Base-by-base conservation (phyloP, 345 rosid species). In the Syzygium oleosum region DNA sequence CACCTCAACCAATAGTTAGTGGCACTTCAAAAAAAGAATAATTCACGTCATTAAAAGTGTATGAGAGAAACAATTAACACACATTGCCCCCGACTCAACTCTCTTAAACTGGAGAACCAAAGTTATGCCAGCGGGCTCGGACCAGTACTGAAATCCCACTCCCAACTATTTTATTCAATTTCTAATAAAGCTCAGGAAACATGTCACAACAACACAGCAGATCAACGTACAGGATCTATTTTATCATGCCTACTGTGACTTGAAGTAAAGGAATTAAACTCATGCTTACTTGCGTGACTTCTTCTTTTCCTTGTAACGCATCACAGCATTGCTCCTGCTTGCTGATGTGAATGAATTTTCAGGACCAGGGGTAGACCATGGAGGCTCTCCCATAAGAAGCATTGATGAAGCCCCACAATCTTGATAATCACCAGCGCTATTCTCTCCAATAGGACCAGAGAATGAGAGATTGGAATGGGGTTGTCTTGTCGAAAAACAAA, bases 231-330 rank as follows among this genome's bases (percentile, higher is more conserved):
- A 52, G 86, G 86, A 52, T 31, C 49, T 52, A 27, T 31, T 51
- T 85, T 1, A 41, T 49, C 77, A 41, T 46, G 38, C 10, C 41
- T n/a, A 46, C n/a, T n/a, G n/a, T 8, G 31, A 85, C 31, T 51
- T 84, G 53, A 53, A 3, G 63, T 29, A 58, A 85, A 85, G n/a
- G n/a, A 29, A 31, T 85, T 85, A 34, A 34, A 29, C n/a, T 25
- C 38, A 52, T 38, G 41, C 84, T 94, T 93, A 98, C 99, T 92
- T 95, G 92, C 99, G 98, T 55, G 94, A 93, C 93, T 96, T 98
- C 95, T 94, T 97, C 93, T 98, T 98, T 88, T 97, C 99, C 91
- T 93, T 98, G 93, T 98, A 98, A 52, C 99, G 98, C 97, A 96
- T 87, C 85, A 97, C 98, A 38, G 99, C 99, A 53, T 95, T 85